Conservation (phyloP, 148 eudicot genomes). For the Camellia lanceoleosa region DNA sequence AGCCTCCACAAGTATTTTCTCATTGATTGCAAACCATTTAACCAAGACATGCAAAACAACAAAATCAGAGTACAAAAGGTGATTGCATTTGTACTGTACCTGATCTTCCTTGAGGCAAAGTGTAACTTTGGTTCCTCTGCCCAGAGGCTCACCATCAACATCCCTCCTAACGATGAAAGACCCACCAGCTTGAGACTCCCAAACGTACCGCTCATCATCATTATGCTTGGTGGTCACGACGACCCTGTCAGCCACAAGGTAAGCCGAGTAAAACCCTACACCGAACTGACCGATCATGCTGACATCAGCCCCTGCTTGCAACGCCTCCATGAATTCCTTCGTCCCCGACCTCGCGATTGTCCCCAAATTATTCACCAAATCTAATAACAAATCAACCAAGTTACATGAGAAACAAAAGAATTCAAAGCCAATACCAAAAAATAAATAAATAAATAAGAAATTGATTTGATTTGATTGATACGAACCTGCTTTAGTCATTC, state of each 20-base stretch:
- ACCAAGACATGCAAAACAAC: too few relatives aligned
- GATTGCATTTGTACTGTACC: neutral
- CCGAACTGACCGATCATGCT: constrained; percentile 23
- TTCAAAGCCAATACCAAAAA: too few relatives aligned
- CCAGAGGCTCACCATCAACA: constrained; percentile 14
- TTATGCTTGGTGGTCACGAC: constrained; percentile 15
- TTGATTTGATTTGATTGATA: neutral
- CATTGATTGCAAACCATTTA: too few relatives aligned
- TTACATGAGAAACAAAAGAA: too few relatives aligned
- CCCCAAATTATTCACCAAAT: constrained; percentile 21
- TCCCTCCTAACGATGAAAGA: constrained; percentile 2
- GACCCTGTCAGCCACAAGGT: constrained; percentile 22
- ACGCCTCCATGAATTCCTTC: constrained; percentile 23
- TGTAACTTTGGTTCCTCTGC: constrained; percentile 15
- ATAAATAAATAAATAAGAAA: too few relatives aligned
- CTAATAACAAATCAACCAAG: neutral
- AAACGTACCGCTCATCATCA: constrained; percentile 13
- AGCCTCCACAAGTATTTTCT: too few relatives aligned
- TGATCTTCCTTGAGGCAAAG: constrained; percentile 22
- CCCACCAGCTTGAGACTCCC: constrained; percentile 15
- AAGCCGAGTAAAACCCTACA: constrained; percentile 13
- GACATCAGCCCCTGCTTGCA: constrained; percentile 23
- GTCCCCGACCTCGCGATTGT: constrained; percentile 16
- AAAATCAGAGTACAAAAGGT: too few relatives aligned
- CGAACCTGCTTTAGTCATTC: constrained; percentile 16